Conservation (phyloP, 2,329 filamentous ascomycete species). For the Penicillium sp. region DNA sequence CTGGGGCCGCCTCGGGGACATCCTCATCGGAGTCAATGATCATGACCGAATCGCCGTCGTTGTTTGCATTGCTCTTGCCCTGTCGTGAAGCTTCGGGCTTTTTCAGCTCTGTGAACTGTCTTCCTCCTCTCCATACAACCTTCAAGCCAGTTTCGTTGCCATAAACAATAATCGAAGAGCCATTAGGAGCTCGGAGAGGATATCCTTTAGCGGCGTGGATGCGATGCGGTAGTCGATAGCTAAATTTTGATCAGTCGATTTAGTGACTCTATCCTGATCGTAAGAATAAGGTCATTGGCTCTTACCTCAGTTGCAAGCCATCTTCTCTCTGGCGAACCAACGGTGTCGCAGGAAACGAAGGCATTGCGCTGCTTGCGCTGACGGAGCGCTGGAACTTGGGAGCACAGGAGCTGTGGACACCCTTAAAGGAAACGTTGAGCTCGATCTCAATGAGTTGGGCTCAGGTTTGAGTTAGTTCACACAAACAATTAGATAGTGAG, state of each 20-base stretch:
- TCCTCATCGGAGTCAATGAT: constrained; percentile 59
- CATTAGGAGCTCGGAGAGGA: constrained; percentile 59
- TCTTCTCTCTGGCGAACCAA: constrained; percentile 41
- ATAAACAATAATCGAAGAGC: constrained; percentile 62
- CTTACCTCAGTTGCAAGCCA: constrained; percentile 47
- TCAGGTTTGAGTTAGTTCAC: not conserved
- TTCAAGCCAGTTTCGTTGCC: constrained; percentile 60
- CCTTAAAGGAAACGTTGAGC: constrained; percentile 6
- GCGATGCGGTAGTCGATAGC: constrained; percentile 62
- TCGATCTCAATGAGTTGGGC: not conserved
- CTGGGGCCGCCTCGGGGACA: constrained; percentile 31
- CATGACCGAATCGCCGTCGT: constrained; percentile 49
- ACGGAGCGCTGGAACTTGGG: constrained; percentile 8
- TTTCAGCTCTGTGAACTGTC: constrained; percentile 43
- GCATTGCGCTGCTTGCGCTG: constrained; percentile 28
- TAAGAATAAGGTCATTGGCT: not conserved
- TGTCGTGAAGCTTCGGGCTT: constrained; percentile 24
- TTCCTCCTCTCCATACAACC: constrained; percentile 62
- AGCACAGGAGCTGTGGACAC: constrained; percentile 20
- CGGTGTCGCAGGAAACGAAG: constrained; percentile 37
- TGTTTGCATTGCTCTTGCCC: constrained; percentile 24
- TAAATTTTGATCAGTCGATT: constrained; percentile 29
- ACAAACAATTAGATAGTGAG: not conserved
- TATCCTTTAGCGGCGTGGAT: constrained; percentile 59
- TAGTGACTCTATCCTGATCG: constrained; percentile 2